These are phyloP conservation scores for Boletellus emodensis DNA, from an alignment of 768 basidiomycete genomes.

Conservation along the genomic window DNA sequence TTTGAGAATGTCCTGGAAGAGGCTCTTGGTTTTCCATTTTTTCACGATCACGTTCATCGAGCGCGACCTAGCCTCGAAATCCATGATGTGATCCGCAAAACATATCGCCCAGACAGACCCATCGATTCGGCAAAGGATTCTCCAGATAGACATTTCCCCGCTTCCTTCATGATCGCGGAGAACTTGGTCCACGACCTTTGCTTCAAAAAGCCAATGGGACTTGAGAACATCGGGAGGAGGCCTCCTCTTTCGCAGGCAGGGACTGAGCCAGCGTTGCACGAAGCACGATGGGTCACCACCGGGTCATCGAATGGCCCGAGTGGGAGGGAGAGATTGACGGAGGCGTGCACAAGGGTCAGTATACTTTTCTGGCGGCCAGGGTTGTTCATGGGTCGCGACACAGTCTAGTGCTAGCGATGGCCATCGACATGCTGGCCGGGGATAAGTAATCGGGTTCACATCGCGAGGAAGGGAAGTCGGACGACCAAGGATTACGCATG, in stretches of 20 bases:
- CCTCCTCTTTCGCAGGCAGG: slow-evolving; percentile 15
- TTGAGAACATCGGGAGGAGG: slow-evolving; percentile 20
- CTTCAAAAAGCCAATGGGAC: slow-evolving; percentile 20
- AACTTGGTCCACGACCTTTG: slow-evolving; percentile 10
- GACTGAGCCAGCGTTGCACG: slow-evolving; percentile 11
- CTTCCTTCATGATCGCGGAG: slow-evolving; percentile 6
- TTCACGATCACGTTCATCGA: slow-evolving; percentile 10
- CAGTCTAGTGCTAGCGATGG: too few relatives aligned
- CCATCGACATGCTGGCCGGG: too few relatives aligned
- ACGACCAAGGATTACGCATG: too few relatives aligned
- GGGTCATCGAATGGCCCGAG: slow-evolving; percentile 21
- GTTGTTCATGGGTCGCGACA: neutral
- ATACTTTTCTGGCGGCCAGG: slow-evolving; percentile 1
- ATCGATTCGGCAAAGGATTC: slow-evolving; percentile 13
- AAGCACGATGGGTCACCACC: slow-evolving; percentile 11
- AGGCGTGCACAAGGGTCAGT: slow-evolving; percentile 21
- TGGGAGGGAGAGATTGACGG: slow-evolving; percentile 27
- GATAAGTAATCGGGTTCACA: too few relatives aligned
- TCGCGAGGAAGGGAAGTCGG: too few relatives aligned
- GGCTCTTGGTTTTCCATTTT: slow-evolving; percentile 13
- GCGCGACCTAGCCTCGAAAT: slow-evolving; percentile 12
- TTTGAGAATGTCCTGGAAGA: slow-evolving; percentile 23
- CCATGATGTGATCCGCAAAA: slow-evolving; percentile 18
- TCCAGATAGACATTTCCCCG: slow-evolving; percentile 15
- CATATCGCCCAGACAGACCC: slow-evolving; percentile 17